phyloP scores from a whole-genome alignment of 208 protist genomes.

The Herpetomonas samuelpessoai region DNA sequence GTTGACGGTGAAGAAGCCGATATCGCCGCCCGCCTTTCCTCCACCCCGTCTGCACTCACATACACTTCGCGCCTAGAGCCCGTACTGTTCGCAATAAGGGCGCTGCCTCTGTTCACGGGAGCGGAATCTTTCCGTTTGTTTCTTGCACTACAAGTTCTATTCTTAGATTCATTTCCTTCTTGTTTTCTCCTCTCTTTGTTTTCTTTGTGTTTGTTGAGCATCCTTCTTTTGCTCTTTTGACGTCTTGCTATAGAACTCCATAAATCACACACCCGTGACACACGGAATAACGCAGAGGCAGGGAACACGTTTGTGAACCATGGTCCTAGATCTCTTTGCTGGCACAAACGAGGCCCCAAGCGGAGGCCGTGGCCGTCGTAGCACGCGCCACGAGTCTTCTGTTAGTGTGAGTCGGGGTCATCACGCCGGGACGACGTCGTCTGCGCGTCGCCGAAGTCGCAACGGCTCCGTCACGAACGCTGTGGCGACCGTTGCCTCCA shows the following conservation, averaged over 20 bases:
- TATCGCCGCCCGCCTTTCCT: no score
- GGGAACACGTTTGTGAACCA: neutral
- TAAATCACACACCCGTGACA: no score
- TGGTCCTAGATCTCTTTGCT: constrained; percentile 35
- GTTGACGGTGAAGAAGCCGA: no score
- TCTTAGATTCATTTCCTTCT: constrained; percentile 5
- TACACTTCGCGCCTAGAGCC: no score
- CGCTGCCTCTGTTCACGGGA: no score
- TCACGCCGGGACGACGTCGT: no score
- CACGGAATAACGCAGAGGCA: neutral
- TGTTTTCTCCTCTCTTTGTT: constrained; percentile 16
- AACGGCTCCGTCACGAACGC: no score
- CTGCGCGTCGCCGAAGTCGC: no score
- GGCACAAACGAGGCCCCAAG: constrained; percentile 6
- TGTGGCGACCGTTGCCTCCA: neutral
- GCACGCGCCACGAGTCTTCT: neutral
- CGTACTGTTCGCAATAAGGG: no score
- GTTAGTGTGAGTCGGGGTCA: neutral
- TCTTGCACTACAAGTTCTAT: constrained; percentile 6
- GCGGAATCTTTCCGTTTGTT: no score
- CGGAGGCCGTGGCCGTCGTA: neutral
- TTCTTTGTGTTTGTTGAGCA: constrained; percentile 13
- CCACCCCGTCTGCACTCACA: no score
- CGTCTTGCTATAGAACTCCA: constrained; percentile 26
- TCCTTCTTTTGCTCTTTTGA: neutral